Evolutionary conservation across 805 yeast species (phyloP).

Genomic region (Kodamaea restingae): DNA sequence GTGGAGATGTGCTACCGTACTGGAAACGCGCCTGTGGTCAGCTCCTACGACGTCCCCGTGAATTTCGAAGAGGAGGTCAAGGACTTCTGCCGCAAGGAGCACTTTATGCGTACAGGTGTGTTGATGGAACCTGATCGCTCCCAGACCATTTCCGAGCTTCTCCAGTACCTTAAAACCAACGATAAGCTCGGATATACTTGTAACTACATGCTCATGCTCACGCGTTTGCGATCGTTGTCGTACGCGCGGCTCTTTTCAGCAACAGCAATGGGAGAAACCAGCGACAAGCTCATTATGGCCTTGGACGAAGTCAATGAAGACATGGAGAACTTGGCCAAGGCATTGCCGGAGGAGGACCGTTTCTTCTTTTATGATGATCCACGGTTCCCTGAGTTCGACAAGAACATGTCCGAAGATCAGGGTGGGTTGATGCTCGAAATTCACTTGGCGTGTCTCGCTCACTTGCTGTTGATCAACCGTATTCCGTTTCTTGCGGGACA

Average conservation of each 20-base stretch:
- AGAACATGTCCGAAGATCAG: neutral
- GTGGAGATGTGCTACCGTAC: slow-evolving; percentile 36
- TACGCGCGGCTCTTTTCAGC: slow-evolving; percentile 33
- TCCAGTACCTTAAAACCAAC: neutral
- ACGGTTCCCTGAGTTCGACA: slow-evolving; percentile 18
- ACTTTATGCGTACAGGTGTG: neutral
- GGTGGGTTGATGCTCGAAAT: slow-evolving; percentile 18
- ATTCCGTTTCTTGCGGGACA: slow-evolving; percentile 24
- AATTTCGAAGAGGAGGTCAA: slow-evolving; percentile 7
- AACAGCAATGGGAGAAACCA: slow-evolving; percentile 17
- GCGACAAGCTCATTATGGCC: slow-evolving; percentile 17
- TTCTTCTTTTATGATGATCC: slow-evolving; percentile 35
- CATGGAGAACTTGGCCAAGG: slow-evolving; percentile 22
- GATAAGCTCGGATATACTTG: slow-evolving; percentile 1
- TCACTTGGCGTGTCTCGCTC: slow-evolving; percentile 32
- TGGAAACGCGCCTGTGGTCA: slow-evolving; percentile 40
- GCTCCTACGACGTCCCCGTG: slow-evolving; percentile 29
- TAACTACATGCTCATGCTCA: slow-evolving; percentile 15
- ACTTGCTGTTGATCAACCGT: slow-evolving; percentile 35
- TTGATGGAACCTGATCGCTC: neutral
- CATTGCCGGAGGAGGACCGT: slow-evolving; percentile 15
- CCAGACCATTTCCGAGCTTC: neutral
- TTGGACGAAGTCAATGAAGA: slow-evolving; percentile 26
- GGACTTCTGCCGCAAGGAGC: neutral
- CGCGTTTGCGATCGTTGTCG: slow-evolving; percentile 27